Conservation (phyloP, 2,329 filamentous ascomycete genomes). For the Chaetomium strumarium region DNA sequence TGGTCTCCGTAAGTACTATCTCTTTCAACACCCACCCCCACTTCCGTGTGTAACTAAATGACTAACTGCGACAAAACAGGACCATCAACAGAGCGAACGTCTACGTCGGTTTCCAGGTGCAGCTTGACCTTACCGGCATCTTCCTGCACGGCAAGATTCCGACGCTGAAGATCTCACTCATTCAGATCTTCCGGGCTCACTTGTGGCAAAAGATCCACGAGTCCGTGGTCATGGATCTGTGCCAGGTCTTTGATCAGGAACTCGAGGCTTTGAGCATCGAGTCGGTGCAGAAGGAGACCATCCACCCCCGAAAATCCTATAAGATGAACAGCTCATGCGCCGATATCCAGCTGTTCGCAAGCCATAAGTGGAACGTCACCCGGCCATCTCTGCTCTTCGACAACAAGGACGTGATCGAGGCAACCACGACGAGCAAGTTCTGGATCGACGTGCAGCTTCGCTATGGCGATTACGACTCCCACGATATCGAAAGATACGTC, state of each 20-base stretch:
- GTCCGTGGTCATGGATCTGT: constrained; percentile 97
- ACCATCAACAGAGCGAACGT: constrained; percentile 95
- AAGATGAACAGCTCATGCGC: constrained; percentile 99
- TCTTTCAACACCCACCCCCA: background rate
- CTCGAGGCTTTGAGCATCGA: constrained; percentile 93
- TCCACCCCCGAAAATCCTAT: constrained; percentile 98
- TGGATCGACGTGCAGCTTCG: constrained; percentile 96
- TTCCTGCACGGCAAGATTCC: constrained; percentile 99
- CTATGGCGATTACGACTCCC: constrained; percentile 97
- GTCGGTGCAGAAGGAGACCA: constrained; percentile 97
- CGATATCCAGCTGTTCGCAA: constrained; percentile 93
- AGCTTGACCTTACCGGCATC: constrained; percentile 94
- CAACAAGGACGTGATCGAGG: constrained; percentile 90
- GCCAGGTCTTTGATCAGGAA: constrained; percentile 97
- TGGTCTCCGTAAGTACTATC: constrained; percentile 63
- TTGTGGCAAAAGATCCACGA: constrained; percentile 99
- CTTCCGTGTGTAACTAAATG: background rate
- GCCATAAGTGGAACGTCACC: constrained; percentile 98
- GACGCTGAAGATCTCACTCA: constrained; percentile 93
- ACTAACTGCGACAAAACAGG: background rate
- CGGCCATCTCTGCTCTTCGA: constrained; percentile 89
- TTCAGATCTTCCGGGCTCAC: constrained; percentile 98
- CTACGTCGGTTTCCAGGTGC: constrained; percentile 98
- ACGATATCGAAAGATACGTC: constrained; percentile 97
- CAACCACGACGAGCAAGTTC: constrained; percentile 97